phyloP scores from a whole-genome alignment of 208 protist species.

The Porcisia deanei region DNA sequence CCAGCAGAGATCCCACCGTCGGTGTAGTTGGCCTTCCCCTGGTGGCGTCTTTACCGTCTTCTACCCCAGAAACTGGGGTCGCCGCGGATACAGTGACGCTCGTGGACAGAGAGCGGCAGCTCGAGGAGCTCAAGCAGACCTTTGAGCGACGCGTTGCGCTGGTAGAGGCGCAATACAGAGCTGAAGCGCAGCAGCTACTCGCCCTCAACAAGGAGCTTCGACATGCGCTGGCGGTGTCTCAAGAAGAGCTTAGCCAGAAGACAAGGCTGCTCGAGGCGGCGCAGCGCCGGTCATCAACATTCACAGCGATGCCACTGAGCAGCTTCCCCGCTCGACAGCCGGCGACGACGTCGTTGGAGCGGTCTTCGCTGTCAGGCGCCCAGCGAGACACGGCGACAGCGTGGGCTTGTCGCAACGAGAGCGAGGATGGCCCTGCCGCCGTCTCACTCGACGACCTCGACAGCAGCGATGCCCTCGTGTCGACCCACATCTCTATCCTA shows the following conservation, averaged over 20 bases:
- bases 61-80: not conserved
- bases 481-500: constrained; percentile 1
- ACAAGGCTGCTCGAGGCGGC: constrained; percentile 27
- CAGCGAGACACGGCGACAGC: constrained; percentile 17
- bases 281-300: constrained; percentile 21
- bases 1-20: too few species aligned
- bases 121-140: constrained; percentile 43
- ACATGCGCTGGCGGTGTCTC: constrained; percentile 45
- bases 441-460: constrained; percentile 7
- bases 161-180: constrained; percentile 40
- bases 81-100: constrained; percentile 17
- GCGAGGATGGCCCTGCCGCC: not conserved
- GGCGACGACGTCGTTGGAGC: constrained; percentile 4
- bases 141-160: constrained; percentile 52
- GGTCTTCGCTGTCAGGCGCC: not conserved
- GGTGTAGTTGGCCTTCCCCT: too few species aligned
- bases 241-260: constrained; percentile 52
- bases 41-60: not conserved
- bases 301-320: not conserved
- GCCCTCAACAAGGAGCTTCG: constrained; percentile 66
- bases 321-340: not conserved
- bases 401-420: constrained; percentile 10
- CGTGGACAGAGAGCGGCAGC: constrained; percentile 30
- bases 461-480: not conserved
- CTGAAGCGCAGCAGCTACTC: constrained; percentile 56